Percentiles rank a stretch among this genome's conserved stretches.
These are phyloP conservation scores for Penicillium silybi DNA, from an alignment of 495 filamentous ascomycete genomes.

Conservation along the genomic window DNA sequence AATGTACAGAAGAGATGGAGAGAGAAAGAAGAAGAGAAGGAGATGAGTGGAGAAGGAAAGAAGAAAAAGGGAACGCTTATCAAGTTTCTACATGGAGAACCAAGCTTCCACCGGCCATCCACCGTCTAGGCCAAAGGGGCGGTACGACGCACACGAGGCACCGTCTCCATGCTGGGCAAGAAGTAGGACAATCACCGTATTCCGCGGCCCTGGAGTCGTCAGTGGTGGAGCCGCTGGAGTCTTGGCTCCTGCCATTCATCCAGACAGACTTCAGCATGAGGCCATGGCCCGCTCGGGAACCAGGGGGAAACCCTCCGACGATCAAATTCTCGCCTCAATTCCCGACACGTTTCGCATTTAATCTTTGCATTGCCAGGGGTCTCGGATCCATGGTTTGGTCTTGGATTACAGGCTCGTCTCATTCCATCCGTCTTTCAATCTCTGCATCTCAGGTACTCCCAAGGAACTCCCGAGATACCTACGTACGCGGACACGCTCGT, in stretches of 20 bases:
- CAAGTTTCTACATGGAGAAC: background rate
- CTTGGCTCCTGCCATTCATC: slow-evolving; percentile 17
- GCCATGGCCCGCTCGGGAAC: slow-evolving; percentile 5
- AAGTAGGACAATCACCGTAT: background rate
- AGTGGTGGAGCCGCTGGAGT: slow-evolving; percentile 23
- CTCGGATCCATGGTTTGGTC: background rate
- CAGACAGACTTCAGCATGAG: slow-evolving; percentile 3
- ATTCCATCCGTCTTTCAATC: background rate
- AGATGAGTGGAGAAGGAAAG: background rate
- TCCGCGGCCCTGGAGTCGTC: slow-evolving; percentile 15
- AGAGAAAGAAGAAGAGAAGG: slow-evolving; percentile 5
- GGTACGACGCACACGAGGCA: background rate
- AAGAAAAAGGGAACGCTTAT: slow-evolving; percentile 2
- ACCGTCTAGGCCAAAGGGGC: background rate
- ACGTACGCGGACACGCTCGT: too few species aligned
- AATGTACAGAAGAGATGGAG: slow-evolving; percentile 7
- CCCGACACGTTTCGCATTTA: slow-evolving; percentile 12
- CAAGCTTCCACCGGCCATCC: slow-evolving; percentile 1
- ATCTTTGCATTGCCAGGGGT: background rate
- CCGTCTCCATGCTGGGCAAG: background rate
- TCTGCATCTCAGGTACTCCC: too few species aligned
- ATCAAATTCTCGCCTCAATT: background rate
- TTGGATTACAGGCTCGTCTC: background rate
- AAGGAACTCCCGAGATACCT: too few species aligned
- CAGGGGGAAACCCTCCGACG: slow-evolving; percentile 3